These are phyloP conservation scores for Aspergillus tamarii DNA, from an alignment of 2,329 filamentous ascomycete species.

Conservation along the genomic window DNA sequence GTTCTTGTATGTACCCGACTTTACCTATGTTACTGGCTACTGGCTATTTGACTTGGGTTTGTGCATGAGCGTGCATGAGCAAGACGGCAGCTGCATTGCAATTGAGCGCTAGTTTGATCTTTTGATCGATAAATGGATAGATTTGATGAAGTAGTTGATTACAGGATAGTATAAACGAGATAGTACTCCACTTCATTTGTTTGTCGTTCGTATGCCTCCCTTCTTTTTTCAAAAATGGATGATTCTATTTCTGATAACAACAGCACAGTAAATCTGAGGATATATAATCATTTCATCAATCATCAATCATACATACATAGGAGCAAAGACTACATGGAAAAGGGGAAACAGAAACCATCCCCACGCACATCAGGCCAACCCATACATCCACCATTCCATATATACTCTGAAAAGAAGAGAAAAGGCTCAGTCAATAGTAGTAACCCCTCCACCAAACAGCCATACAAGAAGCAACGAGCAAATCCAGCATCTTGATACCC, in stretches of 20 bases:
- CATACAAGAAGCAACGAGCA: slow-evolving; percentile 88
- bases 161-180: slow-evolving; percentile 3
- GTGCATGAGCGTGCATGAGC: not conserved
- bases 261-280: not conserved
- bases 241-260: not conserved
- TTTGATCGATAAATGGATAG: slow-evolving; percentile 4
- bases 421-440: slow-evolving; percentile 11
- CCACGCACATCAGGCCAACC: not conserved
- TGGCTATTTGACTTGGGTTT: not conserved
- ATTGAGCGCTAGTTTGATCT: slow-evolving; percentile 12
- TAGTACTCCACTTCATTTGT: not conserved
- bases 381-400: not conserved
- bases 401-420: slow-evolving; percentile 9
- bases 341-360: not conserved
- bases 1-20: not conserved
- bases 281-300: slow-evolving; percentile 11
- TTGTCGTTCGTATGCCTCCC: not conserved
- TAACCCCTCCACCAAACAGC: slow-evolving; percentile 85
- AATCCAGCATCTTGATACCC: slow-evolving; percentile 92
- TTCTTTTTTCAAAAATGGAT: not conserved
- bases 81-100: slow-evolving; percentile 9
- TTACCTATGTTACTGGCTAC: not conserved
- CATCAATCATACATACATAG: slow-evolving; percentile 12
- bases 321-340: not conserved
- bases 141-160: slow-evolving; percentile 4